These are phyloP conservation scores for Blepharisma stoltei DNA, from an alignment of 73 alveolate species.

Conservation along the genomic window DNA sequence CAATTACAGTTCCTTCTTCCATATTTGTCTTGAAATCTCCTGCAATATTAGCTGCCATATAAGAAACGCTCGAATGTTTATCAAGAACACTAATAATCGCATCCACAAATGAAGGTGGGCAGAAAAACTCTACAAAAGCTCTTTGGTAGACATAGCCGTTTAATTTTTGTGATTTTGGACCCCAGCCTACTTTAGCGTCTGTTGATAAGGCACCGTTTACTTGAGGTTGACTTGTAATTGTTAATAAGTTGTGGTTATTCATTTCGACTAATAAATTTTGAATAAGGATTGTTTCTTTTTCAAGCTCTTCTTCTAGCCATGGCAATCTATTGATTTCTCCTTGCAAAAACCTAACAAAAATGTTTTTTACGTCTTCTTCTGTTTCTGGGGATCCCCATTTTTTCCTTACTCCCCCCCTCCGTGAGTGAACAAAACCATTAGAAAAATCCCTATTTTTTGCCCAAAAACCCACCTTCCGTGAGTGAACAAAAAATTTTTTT, in stretches of 20 bases:
- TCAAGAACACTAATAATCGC: constrained; percentile 29
- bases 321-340: constrained; percentile 54
- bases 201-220: constrained; percentile 54
- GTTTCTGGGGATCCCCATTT: constrained; percentile 5
- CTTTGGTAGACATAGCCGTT: constrained; percentile 63
- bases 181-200: constrained; percentile 71
- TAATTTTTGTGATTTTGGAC: constrained; percentile 34
- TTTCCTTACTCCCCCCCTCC: no score
- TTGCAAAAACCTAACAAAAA: not conserved
- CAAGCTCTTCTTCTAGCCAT: constrained; percentile 52
- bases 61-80: constrained; percentile 42
- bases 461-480: no score
- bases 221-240: constrained; percentile 61
- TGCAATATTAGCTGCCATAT: constrained; percentile 47
- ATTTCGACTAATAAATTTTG: constrained; percentile 31
- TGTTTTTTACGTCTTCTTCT: not conserved
- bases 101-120: constrained; percentile 40
- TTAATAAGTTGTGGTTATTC: constrained; percentile 45
- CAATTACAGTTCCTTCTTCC: constrained; percentile 49
- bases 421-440: no score
- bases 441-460: no score
- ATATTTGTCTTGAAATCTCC: constrained; percentile 38
- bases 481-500: no score
- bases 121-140: constrained; percentile 57
- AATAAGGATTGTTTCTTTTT: constrained; percentile 45